A percentile compares a stretch with the other conserved stretches of the same genome.
These are phyloP conservation scores for Ogataea methylovora DNA, from an alignment of 805 yeast genomes.

Conservation along the genomic window DNA sequence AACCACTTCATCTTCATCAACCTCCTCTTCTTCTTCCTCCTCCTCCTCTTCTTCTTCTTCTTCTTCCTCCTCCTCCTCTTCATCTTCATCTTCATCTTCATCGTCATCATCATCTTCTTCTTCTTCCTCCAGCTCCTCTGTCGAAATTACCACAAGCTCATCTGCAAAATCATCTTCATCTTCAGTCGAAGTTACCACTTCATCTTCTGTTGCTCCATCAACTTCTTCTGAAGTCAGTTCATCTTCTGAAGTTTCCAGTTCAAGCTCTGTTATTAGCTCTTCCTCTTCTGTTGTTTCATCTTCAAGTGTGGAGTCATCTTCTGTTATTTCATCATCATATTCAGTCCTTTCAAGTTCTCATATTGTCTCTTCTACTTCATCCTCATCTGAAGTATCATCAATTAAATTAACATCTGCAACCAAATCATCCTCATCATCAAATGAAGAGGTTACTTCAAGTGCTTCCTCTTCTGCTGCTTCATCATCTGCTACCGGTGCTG, in stretches of 20 bases:
- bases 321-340: background rate
- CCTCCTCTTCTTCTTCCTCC: constrained; percentile 22
- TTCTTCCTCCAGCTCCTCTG: constrained; percentile 8
- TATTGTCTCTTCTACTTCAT: constrained; percentile 3
- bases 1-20: constrained; percentile 23
- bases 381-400: constrained; percentile 1
- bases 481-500: background rate
- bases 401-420: constrained; percentile 1
- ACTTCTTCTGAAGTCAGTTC: constrained; percentile 6
- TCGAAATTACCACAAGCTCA: constrained; percentile 6
- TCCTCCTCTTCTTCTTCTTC: constrained; percentile 19
- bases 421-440: constrained; percentile 3
- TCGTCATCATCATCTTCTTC: constrained; percentile 19
- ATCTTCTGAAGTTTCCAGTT: constrained; percentile 4
- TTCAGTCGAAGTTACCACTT: constrained; percentile 1
- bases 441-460: constrained; percentile 2
- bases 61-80: constrained; percentile 17
- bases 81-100: constrained; percentile 19
- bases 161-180: constrained; percentile 5
- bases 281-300: constrained; percentile 3
- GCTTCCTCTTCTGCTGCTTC: constrained; percentile 3
- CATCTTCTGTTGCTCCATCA: constrained; percentile 1
- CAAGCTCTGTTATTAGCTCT: constrained; percentile 1
- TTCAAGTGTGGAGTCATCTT: background rate
- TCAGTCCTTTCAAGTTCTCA: constrained; percentile 3